Conservation (phyloP, 176 grass and related monocot species). For the Aechmea fasciata region DNA sequence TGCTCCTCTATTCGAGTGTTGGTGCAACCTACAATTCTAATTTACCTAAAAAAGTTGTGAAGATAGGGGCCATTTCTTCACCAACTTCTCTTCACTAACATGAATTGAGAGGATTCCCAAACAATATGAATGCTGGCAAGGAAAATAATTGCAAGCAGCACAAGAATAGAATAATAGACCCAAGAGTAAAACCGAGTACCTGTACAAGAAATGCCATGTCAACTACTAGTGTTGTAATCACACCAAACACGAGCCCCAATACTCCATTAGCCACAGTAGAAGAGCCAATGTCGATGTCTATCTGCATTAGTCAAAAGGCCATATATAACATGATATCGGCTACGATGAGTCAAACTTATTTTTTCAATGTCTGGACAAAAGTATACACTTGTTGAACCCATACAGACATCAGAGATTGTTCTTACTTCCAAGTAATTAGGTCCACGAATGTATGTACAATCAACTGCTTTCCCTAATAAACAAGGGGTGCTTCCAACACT, state of each 20-base stretch:
- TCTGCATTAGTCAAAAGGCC: constrained; percentile 38
- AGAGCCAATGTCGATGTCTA: constrained; percentile 96
- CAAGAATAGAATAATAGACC: not conserved
- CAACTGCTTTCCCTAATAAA: constrained; percentile 94
- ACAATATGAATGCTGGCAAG: not conserved
- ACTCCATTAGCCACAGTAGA: constrained; percentile 98
- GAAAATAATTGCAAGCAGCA: not conserved
- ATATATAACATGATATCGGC: constrained; percentile 11
- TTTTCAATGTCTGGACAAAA: not conserved
- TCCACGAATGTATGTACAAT: constrained; percentile 82
- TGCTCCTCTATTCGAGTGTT: too few relatives aligned
- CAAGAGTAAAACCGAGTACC: constrained; percentile 30
- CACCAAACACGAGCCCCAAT: constrained; percentile 76
- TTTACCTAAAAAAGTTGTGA: too few relatives aligned
- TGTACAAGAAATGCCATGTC: constrained; percentile 99
- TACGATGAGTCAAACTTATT: not conserved
- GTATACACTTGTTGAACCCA: not conserved
- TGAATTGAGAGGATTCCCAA: too few relatives aligned
- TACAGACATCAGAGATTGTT: not conserved
- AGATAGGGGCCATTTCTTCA: too few relatives aligned
- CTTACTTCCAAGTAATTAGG: constrained; percentile 83
- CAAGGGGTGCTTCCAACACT: constrained; percentile 94
- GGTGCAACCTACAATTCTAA: too few relatives aligned
- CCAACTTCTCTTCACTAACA: too few relatives aligned
- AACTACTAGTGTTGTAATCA: constrained; percentile 85